Conservation (phyloP, 768 basidiomycete genomes). For the Strobilomyces confusus region DNA sequence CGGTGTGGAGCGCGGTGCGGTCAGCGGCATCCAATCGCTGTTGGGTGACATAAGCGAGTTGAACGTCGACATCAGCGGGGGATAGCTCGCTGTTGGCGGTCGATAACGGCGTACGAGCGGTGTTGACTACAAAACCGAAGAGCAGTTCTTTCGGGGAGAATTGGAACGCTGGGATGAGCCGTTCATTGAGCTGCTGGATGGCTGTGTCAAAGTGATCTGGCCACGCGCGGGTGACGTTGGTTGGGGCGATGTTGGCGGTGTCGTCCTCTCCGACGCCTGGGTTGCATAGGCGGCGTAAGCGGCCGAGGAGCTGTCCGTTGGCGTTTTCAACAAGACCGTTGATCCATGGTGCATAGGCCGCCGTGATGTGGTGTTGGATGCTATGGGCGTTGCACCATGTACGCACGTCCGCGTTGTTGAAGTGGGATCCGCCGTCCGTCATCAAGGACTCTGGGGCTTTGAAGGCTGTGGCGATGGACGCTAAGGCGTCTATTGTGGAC, state of each 20-base stretch:
- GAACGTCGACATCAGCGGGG: background rate
- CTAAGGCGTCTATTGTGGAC: no score
- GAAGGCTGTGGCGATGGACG: no score
- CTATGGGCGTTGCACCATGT: constrained; percentile 23
- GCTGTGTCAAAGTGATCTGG: background rate
- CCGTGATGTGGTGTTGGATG: constrained; percentile 9
- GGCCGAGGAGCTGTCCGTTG: constrained; percentile 30
- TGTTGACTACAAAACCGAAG: background rate
- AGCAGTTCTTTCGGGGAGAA: background rate
- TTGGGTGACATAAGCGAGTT: background rate
- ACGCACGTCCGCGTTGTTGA: constrained; percentile 31
- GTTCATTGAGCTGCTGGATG: background rate
- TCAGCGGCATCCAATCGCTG: background rate
- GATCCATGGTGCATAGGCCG: constrained; percentile 41
- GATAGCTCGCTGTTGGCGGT: no score
- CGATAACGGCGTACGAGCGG: background rate
- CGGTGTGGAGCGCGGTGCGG: constrained; percentile 8
- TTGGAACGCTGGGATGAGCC: background rate
- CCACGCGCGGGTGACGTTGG: background rate
- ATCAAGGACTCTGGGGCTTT: no score
- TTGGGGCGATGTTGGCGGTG: background rate
- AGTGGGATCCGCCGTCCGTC: constrained; percentile 36
- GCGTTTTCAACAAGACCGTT: constrained; percentile 35
- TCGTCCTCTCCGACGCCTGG: constrained; percentile 30
- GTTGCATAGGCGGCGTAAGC: constrained; percentile 30